Conservation (phyloP, 1,284 basidiomycete genomes). For the Termitomyces sp. region DNA sequence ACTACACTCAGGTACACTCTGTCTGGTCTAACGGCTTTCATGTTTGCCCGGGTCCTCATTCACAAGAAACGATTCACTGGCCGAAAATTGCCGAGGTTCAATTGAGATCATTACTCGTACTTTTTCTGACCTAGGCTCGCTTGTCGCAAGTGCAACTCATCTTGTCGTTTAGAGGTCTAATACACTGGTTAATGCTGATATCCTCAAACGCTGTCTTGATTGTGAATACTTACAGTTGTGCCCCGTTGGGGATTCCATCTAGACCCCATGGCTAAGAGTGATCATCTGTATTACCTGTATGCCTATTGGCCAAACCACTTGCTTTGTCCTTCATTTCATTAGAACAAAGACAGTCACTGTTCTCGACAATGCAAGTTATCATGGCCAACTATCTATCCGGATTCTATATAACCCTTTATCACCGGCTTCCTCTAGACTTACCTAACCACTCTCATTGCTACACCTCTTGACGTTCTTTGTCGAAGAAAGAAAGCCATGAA, state of each 20-base stretch:
- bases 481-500: neutral
- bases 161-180: constrained; percentile 1
- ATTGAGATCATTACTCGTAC: constrained; percentile 1
- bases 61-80: constrained; percentile 41
- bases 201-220: neutral
- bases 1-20: constrained; percentile 58
- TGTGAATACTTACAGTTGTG: neutral
- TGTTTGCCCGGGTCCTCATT: constrained; percentile 55
- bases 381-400: neutral
- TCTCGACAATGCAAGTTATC: constrained; percentile 1
- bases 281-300: neutral
- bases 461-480: neutral
- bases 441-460: neutral
- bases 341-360: neutral
- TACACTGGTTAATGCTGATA: neutral
- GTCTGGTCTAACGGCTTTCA: constrained; percentile 61
- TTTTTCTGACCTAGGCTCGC: neutral
- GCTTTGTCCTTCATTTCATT: neutral
- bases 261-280: neutral
- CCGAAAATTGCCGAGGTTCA: constrained; percentile 34
- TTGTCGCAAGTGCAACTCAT: neutral
- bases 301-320: neutral
- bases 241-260: neutral
- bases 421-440: neutral
- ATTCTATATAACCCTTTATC: neutral